Percentiles rank a stretch among this genome's conserved stretches.
These are phyloP conservation scores for Aspergillus texensis DNA, from an alignment of 2,329 filamentous ascomycete genomes.

Conservation along the genomic window DNA sequence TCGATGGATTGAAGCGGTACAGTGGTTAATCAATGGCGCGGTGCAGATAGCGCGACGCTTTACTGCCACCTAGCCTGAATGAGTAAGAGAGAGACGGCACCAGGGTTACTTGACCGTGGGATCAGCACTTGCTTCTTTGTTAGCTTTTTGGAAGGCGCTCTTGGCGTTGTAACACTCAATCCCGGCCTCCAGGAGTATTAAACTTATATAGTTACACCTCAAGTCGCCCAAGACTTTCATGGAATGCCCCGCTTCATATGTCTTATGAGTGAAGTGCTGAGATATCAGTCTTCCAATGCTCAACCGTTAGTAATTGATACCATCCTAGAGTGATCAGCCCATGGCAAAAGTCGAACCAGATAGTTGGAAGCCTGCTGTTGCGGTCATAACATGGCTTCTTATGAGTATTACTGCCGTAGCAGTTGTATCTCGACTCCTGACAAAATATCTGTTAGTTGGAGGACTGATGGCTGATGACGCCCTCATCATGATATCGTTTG, in stretches of 20 bases:
- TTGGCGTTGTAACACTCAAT: background rate
- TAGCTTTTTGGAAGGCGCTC: background rate
- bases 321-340: too few relatives aligned
- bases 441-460: constrained; percentile 25
- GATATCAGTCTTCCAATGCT: background rate
- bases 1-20: too few relatives aligned
- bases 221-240: background rate
- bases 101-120: background rate
- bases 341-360: constrained; percentile 23
- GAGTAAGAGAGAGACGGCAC: background rate
- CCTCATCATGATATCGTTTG: constrained; percentile 21
- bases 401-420: constrained; percentile 20
- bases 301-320: background rate
- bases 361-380: constrained; percentile 24
- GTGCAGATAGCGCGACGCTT: background rate
- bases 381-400: constrained; percentile 26
- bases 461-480: constrained; percentile 24
- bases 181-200: background rate
- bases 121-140: background rate
- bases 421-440: constrained; percentile 22
- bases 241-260: background rate
- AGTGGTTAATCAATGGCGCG: background rate
- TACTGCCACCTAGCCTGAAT: background rate
- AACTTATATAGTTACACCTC: background rate
- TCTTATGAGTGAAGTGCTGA: background rate